Conservation (phyloP, 176 grass and related monocot species). For the Oryza glumipatula region DNA sequence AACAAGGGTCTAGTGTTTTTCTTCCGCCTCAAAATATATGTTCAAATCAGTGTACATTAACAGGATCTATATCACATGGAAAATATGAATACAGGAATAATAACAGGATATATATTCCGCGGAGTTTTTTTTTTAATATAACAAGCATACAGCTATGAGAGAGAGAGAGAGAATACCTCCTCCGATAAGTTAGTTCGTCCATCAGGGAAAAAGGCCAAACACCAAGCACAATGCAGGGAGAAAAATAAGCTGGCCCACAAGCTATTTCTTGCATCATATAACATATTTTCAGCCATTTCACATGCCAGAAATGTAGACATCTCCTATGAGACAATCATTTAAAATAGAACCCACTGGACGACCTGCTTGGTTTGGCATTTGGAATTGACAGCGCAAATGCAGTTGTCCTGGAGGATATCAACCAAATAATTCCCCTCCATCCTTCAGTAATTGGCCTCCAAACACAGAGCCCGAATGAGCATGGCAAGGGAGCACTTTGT, state of each 20-base stretch:
- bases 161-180: neutral
- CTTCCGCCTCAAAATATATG: neutral
- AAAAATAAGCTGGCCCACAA: conserved; percentile 30
- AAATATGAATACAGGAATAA: neutral
- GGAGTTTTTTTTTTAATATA: neutral
- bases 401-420: neutral
- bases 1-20: neutral
- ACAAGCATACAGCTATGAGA: no score
- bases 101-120: neutral
- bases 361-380: conserved; percentile 37
- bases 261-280: conserved; percentile 12
- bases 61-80: neutral
- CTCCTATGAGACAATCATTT: conserved; percentile 1
- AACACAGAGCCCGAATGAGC: neutral
- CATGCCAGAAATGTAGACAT: conserved; percentile 20
- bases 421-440: neutral
- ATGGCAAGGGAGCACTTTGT: conserved; percentile 29
- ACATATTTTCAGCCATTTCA: neutral
- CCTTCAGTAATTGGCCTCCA: neutral
- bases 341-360: neutral
- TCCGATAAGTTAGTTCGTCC: conserved; percentile 27
- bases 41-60: neutral
- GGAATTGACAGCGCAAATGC: neutral
- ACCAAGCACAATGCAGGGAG: conserved; percentile 22
- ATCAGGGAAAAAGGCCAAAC: neutral